Evolutionary conservation across 2,329 filamentous ascomycete species (phyloP).

Genomic region (Paracoccidioides brasiliensis): DNA sequence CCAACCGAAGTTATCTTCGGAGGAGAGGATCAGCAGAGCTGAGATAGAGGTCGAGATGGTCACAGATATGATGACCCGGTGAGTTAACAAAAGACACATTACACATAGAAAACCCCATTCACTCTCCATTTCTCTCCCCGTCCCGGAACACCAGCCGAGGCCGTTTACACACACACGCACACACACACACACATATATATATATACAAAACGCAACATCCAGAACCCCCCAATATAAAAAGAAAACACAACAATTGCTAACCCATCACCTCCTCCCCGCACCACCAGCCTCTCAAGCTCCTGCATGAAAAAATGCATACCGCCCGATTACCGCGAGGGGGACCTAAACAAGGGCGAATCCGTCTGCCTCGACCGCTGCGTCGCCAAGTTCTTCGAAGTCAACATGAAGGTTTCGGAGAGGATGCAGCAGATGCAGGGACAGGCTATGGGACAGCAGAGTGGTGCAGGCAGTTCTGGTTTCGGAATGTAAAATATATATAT

Average conservation of each 20-base stretch:
- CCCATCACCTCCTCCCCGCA: neutral
- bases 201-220: no score
- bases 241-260: neutral
- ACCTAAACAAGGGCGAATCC: slow-evolving; percentile 97
- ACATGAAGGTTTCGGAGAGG: slow-evolving; percentile 93
- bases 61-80: slow-evolving; percentile 98
- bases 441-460: slow-evolving; percentile 52
- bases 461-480: slow-evolving; percentile 34
- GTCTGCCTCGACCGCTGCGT: slow-evolving; percentile 97
- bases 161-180: no score
- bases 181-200: no score
- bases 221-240: neutral
- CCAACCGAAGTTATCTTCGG: slow-evolving; percentile 75
- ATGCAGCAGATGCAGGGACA: slow-evolving; percentile 94
- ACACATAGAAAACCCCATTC: neutral
- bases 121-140: no score
- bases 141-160: no score
- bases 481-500: slow-evolving; percentile 32
- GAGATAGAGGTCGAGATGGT: slow-evolving; percentile 97
- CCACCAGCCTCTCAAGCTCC: slow-evolving; percentile 58
- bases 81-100: slow-evolving; percentile 17
- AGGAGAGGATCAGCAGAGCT: slow-evolving; percentile 92
- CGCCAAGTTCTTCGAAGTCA: slow-evolving; percentile 96
- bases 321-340: slow-evolving; percentile 80
- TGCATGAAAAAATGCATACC: slow-evolving; percentile 94